Evolutionary conservation across 768 basidiomycete genomes (phyloP).

Genomic region (Suillus alpinus): DNA sequence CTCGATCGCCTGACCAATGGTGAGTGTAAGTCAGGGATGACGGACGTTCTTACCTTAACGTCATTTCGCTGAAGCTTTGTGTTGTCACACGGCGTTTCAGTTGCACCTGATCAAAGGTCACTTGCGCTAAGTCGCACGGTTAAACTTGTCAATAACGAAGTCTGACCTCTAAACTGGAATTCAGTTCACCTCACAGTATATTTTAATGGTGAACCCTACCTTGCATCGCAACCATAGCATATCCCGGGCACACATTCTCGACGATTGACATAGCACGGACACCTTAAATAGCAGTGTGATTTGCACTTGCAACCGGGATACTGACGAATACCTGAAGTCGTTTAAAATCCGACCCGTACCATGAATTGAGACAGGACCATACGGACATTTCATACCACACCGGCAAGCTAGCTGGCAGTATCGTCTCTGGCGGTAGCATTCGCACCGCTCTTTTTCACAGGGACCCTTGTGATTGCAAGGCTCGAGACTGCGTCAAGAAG

Average conservation of each 20-base stretch:
- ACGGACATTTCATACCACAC: slow-evolving; percentile 43
- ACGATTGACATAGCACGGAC: slow-evolving; percentile 32
- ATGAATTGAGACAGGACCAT: not conserved
- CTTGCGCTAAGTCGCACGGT: not conserved
- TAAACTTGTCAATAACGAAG: not conserved
- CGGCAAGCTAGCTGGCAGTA: slow-evolving; percentile 49
- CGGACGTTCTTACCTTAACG: slow-evolving; percentile 17
- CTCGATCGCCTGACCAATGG: slow-evolving; percentile 28
- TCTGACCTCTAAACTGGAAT: slow-evolving; percentile 20
- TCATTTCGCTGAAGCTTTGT: slow-evolving; percentile 24
- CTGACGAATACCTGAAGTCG: slow-evolving; percentile 36
- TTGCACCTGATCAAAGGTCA: slow-evolving; percentile 15
- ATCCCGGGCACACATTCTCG: slow-evolving; percentile 56
- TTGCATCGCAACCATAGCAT: slow-evolving; percentile 43
- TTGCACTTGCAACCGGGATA: slow-evolving; percentile 43
- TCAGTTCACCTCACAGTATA: not conserved
- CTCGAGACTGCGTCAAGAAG: slow-evolving; percentile 19
- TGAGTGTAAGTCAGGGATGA: not conserved
- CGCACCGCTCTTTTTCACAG: slow-evolving; percentile 40
- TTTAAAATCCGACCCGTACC: slow-evolving; percentile 14
- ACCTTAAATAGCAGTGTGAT: slow-evolving; percentile 21
- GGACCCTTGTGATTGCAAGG: slow-evolving; percentile 49
- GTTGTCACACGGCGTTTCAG: slow-evolving; percentile 24
- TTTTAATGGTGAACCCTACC: slow-evolving; percentile 23
- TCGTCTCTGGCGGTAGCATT: slow-evolving; percentile 35